These are phyloP conservation scores for Amanita subjunquillea DNA, from an alignment of 768 basidiomycete genomes.

Conservation along the genomic window DNA sequence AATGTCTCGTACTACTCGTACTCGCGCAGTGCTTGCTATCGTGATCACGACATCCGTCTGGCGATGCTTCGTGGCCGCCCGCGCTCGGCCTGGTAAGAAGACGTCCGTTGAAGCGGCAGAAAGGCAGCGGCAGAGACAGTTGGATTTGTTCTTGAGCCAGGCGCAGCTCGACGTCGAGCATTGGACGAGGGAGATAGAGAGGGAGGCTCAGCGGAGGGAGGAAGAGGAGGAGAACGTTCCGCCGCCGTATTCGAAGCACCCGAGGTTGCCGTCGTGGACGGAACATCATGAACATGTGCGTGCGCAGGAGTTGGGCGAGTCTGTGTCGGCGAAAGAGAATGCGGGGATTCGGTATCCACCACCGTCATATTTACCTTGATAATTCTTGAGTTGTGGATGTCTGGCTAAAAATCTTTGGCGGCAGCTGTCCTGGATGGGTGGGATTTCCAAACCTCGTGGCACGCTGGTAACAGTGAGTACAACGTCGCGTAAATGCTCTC, in stretches of 20 bases:
- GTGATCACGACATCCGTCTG: not conserved
- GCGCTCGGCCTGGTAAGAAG: not conserved
- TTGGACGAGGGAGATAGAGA: not conserved
- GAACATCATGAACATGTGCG: not conserved
- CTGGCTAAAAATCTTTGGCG: too few species aligned
- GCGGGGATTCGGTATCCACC: constrained; percentile 1
- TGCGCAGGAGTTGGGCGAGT: not conserved
- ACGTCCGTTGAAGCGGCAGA: not conserved
- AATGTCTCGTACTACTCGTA: not conserved
- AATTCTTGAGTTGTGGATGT: not conserved
- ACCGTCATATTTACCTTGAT: constrained; percentile 2
- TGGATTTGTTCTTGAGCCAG: not conserved
- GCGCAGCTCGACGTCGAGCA: not conserved
- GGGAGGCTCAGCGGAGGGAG: not conserved
- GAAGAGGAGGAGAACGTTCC: not conserved
- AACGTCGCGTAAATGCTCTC: too few species aligned
- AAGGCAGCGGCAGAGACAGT: not conserved
- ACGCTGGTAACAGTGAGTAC: too few species aligned
- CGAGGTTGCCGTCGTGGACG: not conserved
- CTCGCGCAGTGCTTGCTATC: not conserved
- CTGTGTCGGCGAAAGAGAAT: not conserved
- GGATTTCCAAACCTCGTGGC: too few species aligned
- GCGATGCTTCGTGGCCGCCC: not conserved
- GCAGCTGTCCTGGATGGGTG: too few species aligned
- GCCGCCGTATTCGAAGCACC: constrained; percentile 2